Percentiles rank a stretch among this genome's conserved stretches.
Conservation (phyloP, 1,139 yeast genomes). For the Kodamaea derodonti region DNA sequence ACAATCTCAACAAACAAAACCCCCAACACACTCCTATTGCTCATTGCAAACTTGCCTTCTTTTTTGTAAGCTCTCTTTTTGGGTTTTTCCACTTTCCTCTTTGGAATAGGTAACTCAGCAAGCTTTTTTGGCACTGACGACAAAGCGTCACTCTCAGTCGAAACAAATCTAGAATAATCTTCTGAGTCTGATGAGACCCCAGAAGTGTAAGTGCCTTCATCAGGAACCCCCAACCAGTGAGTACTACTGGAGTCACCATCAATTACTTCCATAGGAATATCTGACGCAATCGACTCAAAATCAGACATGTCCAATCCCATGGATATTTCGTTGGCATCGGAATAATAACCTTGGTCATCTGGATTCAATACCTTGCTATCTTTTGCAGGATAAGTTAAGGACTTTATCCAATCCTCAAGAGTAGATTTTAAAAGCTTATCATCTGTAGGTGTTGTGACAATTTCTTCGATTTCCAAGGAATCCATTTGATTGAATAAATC, state of each 20-base stretch:
- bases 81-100: constrained; percentile 1
- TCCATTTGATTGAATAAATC: constrained; percentile 11
- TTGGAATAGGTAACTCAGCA: constrained; percentile 1
- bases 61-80: constrained; percentile 6
- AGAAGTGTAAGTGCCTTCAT: background rate
- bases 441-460: constrained; percentile 4
- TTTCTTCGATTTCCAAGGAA: constrained; percentile 12
- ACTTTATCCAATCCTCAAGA: constrained; percentile 27
- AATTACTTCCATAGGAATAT: constrained; percentile 2
- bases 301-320: constrained; percentile 26
- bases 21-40: constrained; percentile 54
- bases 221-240: constrained; percentile 1
- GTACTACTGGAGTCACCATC: constrained; percentile 8
- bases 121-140: background rate
- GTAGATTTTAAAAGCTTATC: constrained; percentile 11
- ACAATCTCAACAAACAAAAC: constrained; percentile 74
- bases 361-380: constrained; percentile 23
- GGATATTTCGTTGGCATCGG: constrained; percentile 21
- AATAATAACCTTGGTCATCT: constrained; percentile 44
- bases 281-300: constrained; percentile 20
- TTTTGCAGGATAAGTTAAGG: constrained; percentile 30
- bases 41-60: constrained; percentile 25
- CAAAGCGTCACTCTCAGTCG: constrained; percentile 6
- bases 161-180: background rate
- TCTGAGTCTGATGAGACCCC: constrained; percentile 1